Base-by-base conservation (phyloP, 2,329 filamentous ascomycete genomes). In the Fusarium nurragi region DNA sequence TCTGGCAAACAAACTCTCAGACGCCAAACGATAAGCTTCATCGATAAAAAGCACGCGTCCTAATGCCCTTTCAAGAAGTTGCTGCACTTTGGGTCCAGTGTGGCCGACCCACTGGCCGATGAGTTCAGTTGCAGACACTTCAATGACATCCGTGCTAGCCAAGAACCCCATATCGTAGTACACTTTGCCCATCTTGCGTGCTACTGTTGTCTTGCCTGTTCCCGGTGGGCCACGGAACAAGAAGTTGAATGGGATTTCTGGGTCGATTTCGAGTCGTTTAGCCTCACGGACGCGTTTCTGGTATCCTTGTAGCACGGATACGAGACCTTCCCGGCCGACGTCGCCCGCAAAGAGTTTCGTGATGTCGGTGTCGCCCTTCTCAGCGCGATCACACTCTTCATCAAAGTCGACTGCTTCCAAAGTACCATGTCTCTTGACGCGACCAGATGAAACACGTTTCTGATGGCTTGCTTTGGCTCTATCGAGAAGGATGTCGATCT, bases 401-500 rank as follows among this genome's bases (percentile, higher is more conserved):
- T 94, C 90, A 18, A 95, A 85, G 62, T 92, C 90, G 0, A 90
- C 86, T 0, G 86, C 90, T 67, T 94, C 94, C 1, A 91, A 87
- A 71, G 91, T 92, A 62, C 90, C 84, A 0, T 84, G 83, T 0
- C 48, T 41, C 28, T 69, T 69, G 1, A 70, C 64, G 5, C 64
- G 40, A 0, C 71, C 67, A 1, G 66, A 60, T 0, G 68, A 69
- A 1, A 58, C 44, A 0, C 71, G 66, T 12, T 67, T 70, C 22
- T 73, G 71, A 13, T 72, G 65, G 2, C 54, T 70, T 6, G 55
- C 41, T 21, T 64, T 70, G 4, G 72, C 72, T 8, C 48, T 55
- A 1, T 53, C 65, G 0, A 74, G 60, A 0, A 73, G 28, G 0
- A 62, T 92, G 41, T 93, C 88, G 0, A 94, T 83, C 55, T 91